A percentile compares a stretch with the other conserved stretches of the same genome.
Conservation (phyloP, 352 stramenopile genomes). For the Phytophthora hybrid region DNA sequence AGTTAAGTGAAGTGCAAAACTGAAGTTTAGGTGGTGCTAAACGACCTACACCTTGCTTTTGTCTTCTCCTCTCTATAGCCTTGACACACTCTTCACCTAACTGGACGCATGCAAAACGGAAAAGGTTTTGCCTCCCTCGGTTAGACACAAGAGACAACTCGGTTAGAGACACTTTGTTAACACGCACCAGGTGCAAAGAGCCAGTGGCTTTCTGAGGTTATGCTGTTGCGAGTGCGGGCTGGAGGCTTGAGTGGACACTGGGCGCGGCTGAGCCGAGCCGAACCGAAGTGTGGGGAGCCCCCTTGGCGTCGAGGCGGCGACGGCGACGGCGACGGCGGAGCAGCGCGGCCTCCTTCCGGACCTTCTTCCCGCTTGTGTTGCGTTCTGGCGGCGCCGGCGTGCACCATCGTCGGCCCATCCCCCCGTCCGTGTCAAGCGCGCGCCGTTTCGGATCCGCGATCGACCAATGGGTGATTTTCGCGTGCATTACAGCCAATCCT, state of each 20-base stretch:
- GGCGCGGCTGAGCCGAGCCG: neutral
- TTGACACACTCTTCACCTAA: neutral
- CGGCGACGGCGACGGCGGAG: neutral
- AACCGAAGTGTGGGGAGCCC: neutral
- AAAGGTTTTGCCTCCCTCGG: neutral
- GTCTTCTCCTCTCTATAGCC: neutral
- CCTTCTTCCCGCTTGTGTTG: constrained; percentile 4
- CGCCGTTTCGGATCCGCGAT: constrained; percentile 14
- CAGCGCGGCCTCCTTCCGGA: constrained; percentile 6
- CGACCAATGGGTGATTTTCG: neutral
- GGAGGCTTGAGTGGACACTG: neutral
- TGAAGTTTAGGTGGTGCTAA: constrained; percentile 1
- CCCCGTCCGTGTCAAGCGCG: constrained; percentile 8
- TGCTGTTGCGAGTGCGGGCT: neutral
- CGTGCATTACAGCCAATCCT: neutral
- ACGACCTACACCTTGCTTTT: neutral
- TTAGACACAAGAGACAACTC: neutral
- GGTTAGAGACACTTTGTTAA: neutral
- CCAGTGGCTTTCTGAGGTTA: neutral
- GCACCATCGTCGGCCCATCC: constrained; percentile 18
- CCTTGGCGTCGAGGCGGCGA: neutral
- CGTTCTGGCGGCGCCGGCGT: constrained; percentile 21
- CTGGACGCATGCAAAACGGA: neutral
- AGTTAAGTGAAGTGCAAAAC: neutral
- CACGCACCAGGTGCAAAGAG: neutral